Base-by-base conservation (phyloP, 768 basidiomycete species). In the Boletus huronensis region DNA sequence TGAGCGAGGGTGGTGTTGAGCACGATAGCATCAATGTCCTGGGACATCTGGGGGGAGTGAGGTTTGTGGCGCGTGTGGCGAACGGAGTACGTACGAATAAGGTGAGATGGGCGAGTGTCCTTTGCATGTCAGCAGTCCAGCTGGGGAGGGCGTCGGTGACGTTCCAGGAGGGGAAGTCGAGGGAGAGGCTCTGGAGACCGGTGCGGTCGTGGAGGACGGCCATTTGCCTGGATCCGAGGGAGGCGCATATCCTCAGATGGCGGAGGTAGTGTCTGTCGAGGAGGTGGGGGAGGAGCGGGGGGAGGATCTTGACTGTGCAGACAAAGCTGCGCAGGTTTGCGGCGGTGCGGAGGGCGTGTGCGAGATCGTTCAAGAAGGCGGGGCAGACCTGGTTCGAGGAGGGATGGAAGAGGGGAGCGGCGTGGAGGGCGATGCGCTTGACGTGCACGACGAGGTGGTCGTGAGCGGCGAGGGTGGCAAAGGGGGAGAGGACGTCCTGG, bases 111-210 rank as follows among this genome's bases (percentile, higher is more conserved):
- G 74, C 76, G 59, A 88, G 70, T 1, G 79, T 81, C 25, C 58
- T 65, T 41, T 69, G 69, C 45, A 85, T 64, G 26, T 63, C 62
- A 7, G 62, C 61, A 3, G 75, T 67, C 88, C 89, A 90, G 21
- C 58, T 65, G 10, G 88, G 84, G 19, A 91, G 63, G 7, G 73
- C 59, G 62, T 86, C 79, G 49, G 86, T 71, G 21, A 85, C 68
- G 58, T 78, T 80, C 83, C 84, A 84, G 3, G 82, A 82, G n/a
- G 82, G 80, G 48, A 69, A 75, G 47, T 88, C 82, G 26, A 90
- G 69, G 6, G 77, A 70, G 16, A 91, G 60, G 23, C 65, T 74
- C 11, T 74, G 73, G 31, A 88, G 64, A 0, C 43, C 67, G 67
- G 19, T 57, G 17, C 83, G 55, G 23, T 74, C 62, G 13, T 72